Evolutionary conservation across 345 rosid genomes (phyloP).

Genomic region (Rhodomyrtus tomentosa): DNA sequence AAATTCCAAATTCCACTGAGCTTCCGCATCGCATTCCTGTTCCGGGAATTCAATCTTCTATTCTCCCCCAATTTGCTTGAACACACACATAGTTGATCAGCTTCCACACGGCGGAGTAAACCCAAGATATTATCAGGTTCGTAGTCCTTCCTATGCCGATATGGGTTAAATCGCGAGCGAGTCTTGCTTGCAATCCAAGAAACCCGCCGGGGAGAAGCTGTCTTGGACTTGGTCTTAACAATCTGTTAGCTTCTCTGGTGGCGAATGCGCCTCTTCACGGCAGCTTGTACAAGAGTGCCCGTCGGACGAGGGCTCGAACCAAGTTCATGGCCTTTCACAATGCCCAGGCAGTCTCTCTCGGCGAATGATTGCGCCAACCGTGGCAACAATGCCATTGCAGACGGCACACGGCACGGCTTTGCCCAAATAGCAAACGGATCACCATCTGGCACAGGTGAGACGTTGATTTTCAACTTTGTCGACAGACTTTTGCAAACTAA

Average conservation of each 20-base stretch:
- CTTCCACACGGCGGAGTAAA: no score
- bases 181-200: neutral
- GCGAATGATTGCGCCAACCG: neutral
- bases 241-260: neutral
- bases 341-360: neutral
- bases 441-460: neutral
- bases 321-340: neutral
- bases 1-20: no score
- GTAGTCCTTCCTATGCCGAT: neutral
- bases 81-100: no score
- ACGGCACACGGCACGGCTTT: neutral
- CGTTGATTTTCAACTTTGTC: neutral
- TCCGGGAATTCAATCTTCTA: no score
- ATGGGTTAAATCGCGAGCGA: neutral
- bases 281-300: neutral
- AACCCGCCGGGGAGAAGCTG: neutral
- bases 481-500: neutral
- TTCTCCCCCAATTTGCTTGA: no score
- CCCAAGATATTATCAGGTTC: neutral
- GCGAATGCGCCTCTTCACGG: neutral
- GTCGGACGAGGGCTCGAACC: neutral
- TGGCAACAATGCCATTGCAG: neutral
- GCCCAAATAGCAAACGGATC: neutral
- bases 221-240: neutral
- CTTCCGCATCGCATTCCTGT: no score